Conservation (phyloP, 345 rosid genomes). For the Corymbia maculata region DNA sequence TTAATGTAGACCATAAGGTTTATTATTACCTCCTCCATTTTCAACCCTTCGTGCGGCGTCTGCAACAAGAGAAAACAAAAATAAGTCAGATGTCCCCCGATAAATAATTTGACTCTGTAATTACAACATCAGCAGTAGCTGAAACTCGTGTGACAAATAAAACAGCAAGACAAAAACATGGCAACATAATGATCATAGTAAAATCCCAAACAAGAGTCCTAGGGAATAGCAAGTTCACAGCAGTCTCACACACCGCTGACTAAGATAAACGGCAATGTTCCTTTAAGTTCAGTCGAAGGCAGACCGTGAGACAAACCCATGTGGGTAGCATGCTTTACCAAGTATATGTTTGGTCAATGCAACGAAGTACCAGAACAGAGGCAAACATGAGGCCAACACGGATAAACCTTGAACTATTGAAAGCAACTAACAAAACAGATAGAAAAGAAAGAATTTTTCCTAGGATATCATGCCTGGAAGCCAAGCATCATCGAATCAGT, state of each 20-base stretch:
- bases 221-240: not conserved
- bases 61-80: slow-evolving; percentile 23
- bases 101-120: not conserved
- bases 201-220: not conserved
- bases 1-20: not conserved
- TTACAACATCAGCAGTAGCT: not conserved
- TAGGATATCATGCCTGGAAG: not conserved
- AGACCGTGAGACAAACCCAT: not conserved
- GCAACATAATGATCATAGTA: not conserved
- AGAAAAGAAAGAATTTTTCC: not conserved
- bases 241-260: not conserved
- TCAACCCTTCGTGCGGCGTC: slow-evolving; percentile 56
- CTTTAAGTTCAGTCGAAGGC: not conserved
- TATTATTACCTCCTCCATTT: slow-evolving; percentile 57
- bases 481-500: not conserved
- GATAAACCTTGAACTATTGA: not conserved
- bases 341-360: not conserved
- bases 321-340: not conserved
- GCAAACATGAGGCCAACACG: not conserved
- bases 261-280: not conserved
- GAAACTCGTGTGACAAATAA: not conserved
- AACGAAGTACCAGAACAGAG: not conserved
- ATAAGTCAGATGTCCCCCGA: not conserved
- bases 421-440: not conserved
- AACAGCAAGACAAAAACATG: not conserved